Percentiles rank a stretch among this genome's conserved stretches.
phyloP scores from a whole-genome alignment of 441 rosid genomes.

The Erodium chrysanthum region DNA sequence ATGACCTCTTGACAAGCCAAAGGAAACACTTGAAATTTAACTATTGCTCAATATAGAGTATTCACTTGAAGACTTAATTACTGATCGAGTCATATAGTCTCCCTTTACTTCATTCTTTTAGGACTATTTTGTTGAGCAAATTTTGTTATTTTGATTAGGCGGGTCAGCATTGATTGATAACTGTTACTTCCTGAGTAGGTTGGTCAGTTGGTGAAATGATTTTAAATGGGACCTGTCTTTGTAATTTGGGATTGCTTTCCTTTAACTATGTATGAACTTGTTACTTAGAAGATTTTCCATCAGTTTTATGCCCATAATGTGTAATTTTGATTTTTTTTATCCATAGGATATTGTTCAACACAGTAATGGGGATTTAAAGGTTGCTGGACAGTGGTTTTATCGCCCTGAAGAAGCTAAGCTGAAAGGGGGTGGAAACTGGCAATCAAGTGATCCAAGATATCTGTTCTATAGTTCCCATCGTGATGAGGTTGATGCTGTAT shows the following conservation, averaged over 20 bases:
- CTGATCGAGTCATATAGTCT: background rate
- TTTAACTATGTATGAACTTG: background rate
- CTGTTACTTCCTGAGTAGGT: background rate
- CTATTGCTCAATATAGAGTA: too few species aligned
- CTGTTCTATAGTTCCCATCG: constrained; percentile 82
- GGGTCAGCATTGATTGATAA: background rate
- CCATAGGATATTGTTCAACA: constrained; percentile 57
- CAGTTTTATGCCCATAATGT: background rate
- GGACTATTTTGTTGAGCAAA: background rate
- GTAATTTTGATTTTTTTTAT: background rate
- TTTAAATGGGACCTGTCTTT: background rate
- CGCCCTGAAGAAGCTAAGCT: constrained; percentile 87
- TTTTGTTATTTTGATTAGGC: background rate
- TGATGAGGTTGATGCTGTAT: constrained; percentile 81
- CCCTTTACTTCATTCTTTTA: background rate
- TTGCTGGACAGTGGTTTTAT: constrained; percentile 84
- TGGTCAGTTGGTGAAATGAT: background rate
- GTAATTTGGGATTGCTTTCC: background rate
- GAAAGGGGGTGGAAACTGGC: constrained; percentile 88
- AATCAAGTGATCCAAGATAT: constrained; percentile 62
- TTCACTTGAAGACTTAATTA: too few species aligned
- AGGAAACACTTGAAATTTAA: background rate
- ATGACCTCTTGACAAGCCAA: constrained; percentile 11
- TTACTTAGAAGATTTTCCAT: background rate
- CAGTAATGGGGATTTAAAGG: constrained; percentile 52